These are phyloP conservation scores for Ramularia endophylla DNA, from an alignment of 2,329 filamentous ascomycete species.

Conservation along the genomic window DNA sequence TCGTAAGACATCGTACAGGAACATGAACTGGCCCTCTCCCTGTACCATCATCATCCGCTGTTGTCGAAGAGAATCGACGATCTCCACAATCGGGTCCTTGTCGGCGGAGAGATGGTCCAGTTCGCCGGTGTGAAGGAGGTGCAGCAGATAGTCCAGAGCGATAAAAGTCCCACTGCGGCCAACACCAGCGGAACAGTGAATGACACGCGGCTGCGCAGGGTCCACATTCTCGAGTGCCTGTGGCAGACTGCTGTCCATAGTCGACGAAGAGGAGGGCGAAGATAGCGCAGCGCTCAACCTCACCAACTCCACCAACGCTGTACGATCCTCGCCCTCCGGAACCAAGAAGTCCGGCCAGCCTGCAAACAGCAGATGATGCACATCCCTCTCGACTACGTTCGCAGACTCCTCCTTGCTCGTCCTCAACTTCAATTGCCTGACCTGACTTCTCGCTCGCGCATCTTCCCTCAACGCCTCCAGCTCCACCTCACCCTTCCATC, in stretches of 20 bases:
- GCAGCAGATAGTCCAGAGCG: constrained; percentile 82
- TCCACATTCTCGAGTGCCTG: constrained; percentile 21
- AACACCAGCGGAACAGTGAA: constrained; percentile 74
- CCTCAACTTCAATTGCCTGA: constrained; percentile 62
- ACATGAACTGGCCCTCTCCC: constrained; percentile 73
- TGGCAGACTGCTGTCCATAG: constrained; percentile 22
- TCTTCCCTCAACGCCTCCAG: constrained; percentile 54
- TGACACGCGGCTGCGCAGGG: constrained; percentile 63
- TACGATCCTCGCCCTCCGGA: constrained; percentile 61
- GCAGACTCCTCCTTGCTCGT: constrained; percentile 30
- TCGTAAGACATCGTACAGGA: constrained; percentile 80
- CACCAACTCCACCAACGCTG: constrained; percentile 64
- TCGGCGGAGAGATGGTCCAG: constrained; percentile 46
- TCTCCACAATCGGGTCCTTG: constrained; percentile 66
- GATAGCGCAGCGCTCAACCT: constrained; percentile 56
- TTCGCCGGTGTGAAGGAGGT: constrained; percentile 70
- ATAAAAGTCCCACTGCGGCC: constrained; percentile 95
- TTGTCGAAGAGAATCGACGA: constrained; percentile 73
- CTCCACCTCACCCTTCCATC: constrained; percentile 61
- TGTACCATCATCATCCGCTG: constrained; percentile 97
- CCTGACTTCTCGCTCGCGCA: constrained; percentile 55
- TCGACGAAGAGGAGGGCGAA: constrained; percentile 26
- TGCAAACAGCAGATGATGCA: constrained; percentile 82
- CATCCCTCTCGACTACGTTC: constrained; percentile 49
- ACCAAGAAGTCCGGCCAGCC: constrained; percentile 90